Evolutionary conservation across 2,329 filamentous ascomycete species (phyloP), one percentile per base, ranked within the genome.

Genomic region (Coniochaeta ligniaria): DNA sequence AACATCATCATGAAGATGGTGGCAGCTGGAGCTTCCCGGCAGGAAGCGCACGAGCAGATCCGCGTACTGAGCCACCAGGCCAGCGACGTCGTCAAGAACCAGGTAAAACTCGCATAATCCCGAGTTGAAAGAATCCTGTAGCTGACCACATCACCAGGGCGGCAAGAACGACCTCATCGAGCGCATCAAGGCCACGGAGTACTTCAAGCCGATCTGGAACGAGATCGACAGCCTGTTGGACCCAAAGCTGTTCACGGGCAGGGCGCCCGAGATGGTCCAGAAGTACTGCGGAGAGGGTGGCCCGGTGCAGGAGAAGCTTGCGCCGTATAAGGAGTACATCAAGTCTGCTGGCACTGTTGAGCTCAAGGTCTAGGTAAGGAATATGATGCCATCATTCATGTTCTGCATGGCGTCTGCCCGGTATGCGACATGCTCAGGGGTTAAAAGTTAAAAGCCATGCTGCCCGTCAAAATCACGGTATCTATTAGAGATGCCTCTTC

Each of bases 11-110:
- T 96, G 90, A 86, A 85, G 66, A 80, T 94, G 60, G 85, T 88
- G 31, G 84, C 85, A 60, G 83, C 87, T 69, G 91, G 90, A 35
- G 82, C 79, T 31, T 90, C 85, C 11, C 80, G 92, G 58, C 91
- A 96, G 28, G 90, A 93, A 26, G 89, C 91, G 1, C 92, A 96
- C 74, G 92, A 96, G 76, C 78, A 94, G 74, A 93, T 96, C 68
- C 88, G 89, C 8, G 89, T 96, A 1, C 81, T 96, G 35, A 38
- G 35, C 35, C 35, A 38, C 35, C 12, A 38, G 35, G 35, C 35
- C 35, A 17, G 35, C 35, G 31, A 38, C 35, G 35, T 38, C 35
- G 35, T 38, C 35, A 38, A 38, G 35, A 38, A 38, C 35, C 6
- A 38, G 12, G 35, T 38, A 9, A 38, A 38, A 38, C 12, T 16